Evolutionary conservation across 2,329 filamentous ascomycete genomes (phyloP).

Genomic region (Hirsutella minnesotensis): DNA sequence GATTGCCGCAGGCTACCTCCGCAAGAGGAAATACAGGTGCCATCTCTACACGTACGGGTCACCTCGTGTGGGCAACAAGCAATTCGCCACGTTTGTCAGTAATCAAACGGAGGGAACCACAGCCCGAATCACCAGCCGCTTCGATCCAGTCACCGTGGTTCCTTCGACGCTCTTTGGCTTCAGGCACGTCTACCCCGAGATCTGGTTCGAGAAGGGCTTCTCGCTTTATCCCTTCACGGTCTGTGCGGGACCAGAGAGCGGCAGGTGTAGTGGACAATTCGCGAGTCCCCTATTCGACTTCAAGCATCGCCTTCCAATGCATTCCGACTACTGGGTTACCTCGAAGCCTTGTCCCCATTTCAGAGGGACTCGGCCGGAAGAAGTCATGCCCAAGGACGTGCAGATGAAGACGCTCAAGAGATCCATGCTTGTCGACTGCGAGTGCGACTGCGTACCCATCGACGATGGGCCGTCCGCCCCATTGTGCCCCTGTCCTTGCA

Average conservation of each 20-base stretch:
- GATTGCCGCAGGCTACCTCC: constrained; percentile 44
- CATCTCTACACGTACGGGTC: constrained; percentile 57
- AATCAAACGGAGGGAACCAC: constrained; percentile 33
- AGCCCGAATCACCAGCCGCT: constrained; percentile 53
- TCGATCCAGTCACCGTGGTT: constrained; percentile 56
- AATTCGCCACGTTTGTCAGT: constrained; percentile 40
- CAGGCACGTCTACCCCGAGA: constrained; percentile 55
- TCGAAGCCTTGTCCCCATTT: background rate
- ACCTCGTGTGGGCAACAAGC: constrained; percentile 51
- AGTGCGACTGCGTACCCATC: too few relatives aligned
- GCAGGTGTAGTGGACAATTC: background rate
- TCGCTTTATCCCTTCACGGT: background rate
- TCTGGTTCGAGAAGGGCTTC: constrained; percentile 35
- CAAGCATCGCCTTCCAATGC: background rate
- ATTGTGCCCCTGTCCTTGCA: too few relatives aligned
- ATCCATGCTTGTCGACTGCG: too few relatives aligned
- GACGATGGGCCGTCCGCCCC: too few relatives aligned
- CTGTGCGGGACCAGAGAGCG: background rate
- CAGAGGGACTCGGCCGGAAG: background rate
- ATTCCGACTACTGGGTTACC: background rate
- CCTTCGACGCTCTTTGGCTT: constrained; percentile 44
- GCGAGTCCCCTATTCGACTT: background rate
- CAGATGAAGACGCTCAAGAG: too few relatives aligned
- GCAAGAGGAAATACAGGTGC: constrained; percentile 27
- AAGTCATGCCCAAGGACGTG: background rate